Base-by-base conservation (phyloP, 352 stramenopile genomes). In the Globisporangium viniferum region DNA sequence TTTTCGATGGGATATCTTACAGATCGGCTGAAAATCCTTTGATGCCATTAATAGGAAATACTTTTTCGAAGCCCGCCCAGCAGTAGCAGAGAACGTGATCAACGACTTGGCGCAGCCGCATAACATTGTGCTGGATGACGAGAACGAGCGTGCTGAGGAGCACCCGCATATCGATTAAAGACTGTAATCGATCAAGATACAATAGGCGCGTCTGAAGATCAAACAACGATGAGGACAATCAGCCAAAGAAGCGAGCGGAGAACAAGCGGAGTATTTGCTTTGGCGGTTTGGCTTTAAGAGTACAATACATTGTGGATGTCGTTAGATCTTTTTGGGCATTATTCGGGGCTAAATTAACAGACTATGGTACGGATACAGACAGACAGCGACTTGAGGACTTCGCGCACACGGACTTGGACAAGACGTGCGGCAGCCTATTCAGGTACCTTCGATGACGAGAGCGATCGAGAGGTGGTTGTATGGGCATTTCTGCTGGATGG, bases 101-200 rank as follows among this genome's bases (percentile, higher is more conserved):
- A 81, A 92, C 64, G 82, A 91, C 61, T 72, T 91, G 6, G 84
- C 71, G 12, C 73, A 51, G 29, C 62, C 58, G 29, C 70, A 76
- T 48, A 77, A 90, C 49, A 72, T 80, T 44, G 62, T 72, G 39
- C 54, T 82, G 15, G 71, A 78, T 33, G 69, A 82, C 58, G 65
- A 80, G 39, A 74, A 89, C 59, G 74, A 73, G 5, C 75, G 68
- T 39, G 67, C 71, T 22, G 76, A 77, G 8, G 73, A 68, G 15
- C 78, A 86, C 31, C 72, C 76, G 12, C 79, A 93, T 71, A 85
- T 78, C 51, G 81, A 91, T 41, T 93, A 82, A 75, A 49, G 59
- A 60, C 22, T 12, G 7, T 3, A 33, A 48, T 20, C 33, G 56
- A 62, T 18, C 20, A 27, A 10, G 48, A 22, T 2, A 7, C 46